phyloP scores from a whole-genome alignment of 2,329 filamentous ascomycete genomes.

The Leptographium lundbergii region DNA sequence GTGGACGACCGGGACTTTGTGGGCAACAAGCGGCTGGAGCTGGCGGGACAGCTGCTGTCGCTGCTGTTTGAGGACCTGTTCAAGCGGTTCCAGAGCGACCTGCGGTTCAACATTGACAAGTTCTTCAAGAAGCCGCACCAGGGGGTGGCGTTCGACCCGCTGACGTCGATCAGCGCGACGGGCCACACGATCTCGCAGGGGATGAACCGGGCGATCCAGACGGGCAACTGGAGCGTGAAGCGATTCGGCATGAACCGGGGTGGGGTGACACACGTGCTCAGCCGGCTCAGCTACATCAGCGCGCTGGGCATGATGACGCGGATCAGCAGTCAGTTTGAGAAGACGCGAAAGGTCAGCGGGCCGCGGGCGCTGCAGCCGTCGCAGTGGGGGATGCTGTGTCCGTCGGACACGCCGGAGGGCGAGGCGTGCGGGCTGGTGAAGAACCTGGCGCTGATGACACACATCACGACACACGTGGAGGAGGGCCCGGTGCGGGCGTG shows the following conservation, averaged over 20 bases:
- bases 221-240: conserved; percentile 95
- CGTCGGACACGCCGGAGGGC: conserved; percentile 94
- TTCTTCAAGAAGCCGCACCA: conserved; percentile 87
- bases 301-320: conserved; percentile 99
- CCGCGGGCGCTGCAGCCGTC: conserved; percentile 93
- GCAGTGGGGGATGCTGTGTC: conserved; percentile 96
- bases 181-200: conserved; percentile 81
- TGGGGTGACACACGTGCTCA: conserved; percentile 91
- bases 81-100: conserved; percentile 81
- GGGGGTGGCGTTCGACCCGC: conserved; percentile 77
- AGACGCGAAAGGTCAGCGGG: conserved; percentile 91
- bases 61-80: conserved; percentile 95
- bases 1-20: conserved; percentile 97
- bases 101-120: conserved; percentile 92
- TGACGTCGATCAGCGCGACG: conserved; percentile 70
- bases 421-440: conserved; percentile 97
- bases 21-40: conserved; percentile 88
- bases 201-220: conserved; percentile 92
- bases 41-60: conserved; percentile 88
- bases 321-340: conserved; percentile 97
- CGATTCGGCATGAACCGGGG: conserved; percentile 98
- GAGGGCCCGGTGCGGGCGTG: conserved; percentile 81
- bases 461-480: conserved; percentile 94
- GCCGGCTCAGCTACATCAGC: conserved; percentile 88
- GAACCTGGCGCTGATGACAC: conserved; percentile 96